Evolutionary conservation across 75 land plant genomes (phyloP), one percentile per base, ranked within the genome.

Genomic region (Isoetes taiwanensis): DNA sequence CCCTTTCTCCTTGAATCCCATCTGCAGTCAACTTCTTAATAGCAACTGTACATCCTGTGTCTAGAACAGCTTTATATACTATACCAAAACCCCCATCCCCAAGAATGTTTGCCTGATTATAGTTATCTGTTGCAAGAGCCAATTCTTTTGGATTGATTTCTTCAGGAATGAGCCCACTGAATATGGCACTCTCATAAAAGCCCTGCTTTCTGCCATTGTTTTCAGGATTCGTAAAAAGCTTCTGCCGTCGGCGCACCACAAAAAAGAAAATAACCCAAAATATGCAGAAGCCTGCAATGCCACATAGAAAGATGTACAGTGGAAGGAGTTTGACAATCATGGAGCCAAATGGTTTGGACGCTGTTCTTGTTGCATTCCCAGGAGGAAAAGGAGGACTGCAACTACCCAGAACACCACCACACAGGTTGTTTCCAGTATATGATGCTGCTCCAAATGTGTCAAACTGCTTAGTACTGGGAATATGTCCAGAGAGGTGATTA

Each of bases 31-130:
- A 23, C 50, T 46, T 46, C 50, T 46, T 46, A 5, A 46, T 23
- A 23, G 50, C 50, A 16, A 46, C n/a, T 4, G 23, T 23, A 5
- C 5, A 8, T 5, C 50, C 50, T 6, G 5, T 46, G 6, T 46
- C 50, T 23, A 46, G 50, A 5, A 46, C 50, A 6, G 50, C 50
- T 6, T 23, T 19, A 23, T 46, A 46, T 23, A 46, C 50, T 6
- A 46, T n/a, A 8, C 50, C 50, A 23, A 46, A 46, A n/a, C 50
- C 50, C 5, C 50, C 50, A 23, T 46, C 50, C 6, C 50, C 50
- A n/a, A 46, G 25, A n/a, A 46, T 23, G 50, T 46, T 46, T 6
- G 4, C 19, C n/a, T 23, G 8, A 23, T 23, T 46, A 23, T 6
- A 46, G 50, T 46, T 46, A 23, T 46, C 19, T 46, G 50, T 46